These are phyloP conservation scores for Trichoderma atrobrunneum DNA, from an alignment of 2,329 filamentous ascomycete genomes.

Conservation along the genomic window DNA sequence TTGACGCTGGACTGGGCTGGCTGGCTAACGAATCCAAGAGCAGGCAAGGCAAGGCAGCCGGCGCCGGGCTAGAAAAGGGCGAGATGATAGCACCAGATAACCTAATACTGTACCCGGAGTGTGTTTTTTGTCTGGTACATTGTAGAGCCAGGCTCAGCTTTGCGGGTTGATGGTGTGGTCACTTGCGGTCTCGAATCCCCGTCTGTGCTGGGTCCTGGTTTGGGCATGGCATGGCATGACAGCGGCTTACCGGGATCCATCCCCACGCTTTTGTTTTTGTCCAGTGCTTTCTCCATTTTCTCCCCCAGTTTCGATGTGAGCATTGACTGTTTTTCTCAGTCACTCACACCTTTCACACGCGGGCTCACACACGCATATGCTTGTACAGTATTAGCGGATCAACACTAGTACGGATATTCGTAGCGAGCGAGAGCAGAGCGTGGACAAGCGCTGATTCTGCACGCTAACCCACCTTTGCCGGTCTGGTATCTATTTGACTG, in stretches of 20 bases:
- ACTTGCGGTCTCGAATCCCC: conserved; percentile 1
- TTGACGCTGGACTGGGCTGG: not conserved
- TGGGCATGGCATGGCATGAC: not conserved
- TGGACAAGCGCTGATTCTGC: not conserved
- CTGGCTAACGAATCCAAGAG: not conserved
- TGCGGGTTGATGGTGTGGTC: conserved; percentile 10
- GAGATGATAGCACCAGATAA: conserved; percentile 1
- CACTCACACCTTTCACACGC: not conserved
- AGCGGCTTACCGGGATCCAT: conserved; percentile 6
- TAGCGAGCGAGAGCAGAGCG: not conserved
- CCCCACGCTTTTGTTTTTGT: conserved; percentile 5
- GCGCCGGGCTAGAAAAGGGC: not conserved
- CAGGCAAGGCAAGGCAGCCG: not conserved
- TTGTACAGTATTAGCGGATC: no score
- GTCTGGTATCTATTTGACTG: not conserved
- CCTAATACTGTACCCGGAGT: not conserved
- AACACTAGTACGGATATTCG: not conserved
- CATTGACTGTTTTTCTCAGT: not conserved
- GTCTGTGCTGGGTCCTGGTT: conserved; percentile 7
- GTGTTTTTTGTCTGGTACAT: no score
- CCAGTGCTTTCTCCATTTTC: not conserved
- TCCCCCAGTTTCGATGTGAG: not conserved
- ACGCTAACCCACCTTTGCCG: not conserved
- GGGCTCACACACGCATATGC: no score
- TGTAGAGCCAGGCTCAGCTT: not conserved